Evolutionary conservation across 1,284 basidiomycete species (phyloP), one percentile per base, ranked within the genome.

Genomic region (Fereydounia khargensis): DNA sequence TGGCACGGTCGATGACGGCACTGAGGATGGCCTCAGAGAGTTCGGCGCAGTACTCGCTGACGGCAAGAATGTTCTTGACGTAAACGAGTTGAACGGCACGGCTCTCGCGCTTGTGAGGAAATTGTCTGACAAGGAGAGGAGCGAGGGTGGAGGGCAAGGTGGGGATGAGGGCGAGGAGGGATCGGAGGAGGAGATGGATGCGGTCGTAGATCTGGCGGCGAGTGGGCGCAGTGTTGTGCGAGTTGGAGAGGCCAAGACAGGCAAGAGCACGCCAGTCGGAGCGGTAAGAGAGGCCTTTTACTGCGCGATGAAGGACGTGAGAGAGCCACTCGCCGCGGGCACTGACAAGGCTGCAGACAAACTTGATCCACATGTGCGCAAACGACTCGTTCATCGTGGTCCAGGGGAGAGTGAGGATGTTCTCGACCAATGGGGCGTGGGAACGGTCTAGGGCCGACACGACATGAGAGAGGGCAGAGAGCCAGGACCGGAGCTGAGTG

Each of bases 281-380:
- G n/a, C 51, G 58, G 28, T 46, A 63, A n/a, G 48, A 55, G 1
- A 97, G 83, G 11, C 89, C 89, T 48, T 85, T 85, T 6, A 91
- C 84, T 30, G 89, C 85, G 76, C 84, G 89, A 43, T 81, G 81
- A 9, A 96, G 82, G 8, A 97, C 85, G 50, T 87, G 81, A 25
- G 85, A 86, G 23, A 95, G 82, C 79, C 95, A 98, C 77, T 94
- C 90, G 51, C 90, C 88, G 55, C 89, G 81, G n/a, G 94, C 91
- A 61, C 87, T 91, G 59, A 96, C 84, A 28, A 99, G 83, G 79
- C 92, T 89, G 34, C 89, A 89, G 35, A 91, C 84, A 73, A 96
- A 96, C 27, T 65, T 56, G 46, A 68, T 65, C 70, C 70, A 74
- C 35, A 65, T 60, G 20, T 87, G 83, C 17, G 81, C 79, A 36